Evolutionary conservation across 257 asterid species (phyloP).

Genomic region (Perilla frutescens): DNA sequence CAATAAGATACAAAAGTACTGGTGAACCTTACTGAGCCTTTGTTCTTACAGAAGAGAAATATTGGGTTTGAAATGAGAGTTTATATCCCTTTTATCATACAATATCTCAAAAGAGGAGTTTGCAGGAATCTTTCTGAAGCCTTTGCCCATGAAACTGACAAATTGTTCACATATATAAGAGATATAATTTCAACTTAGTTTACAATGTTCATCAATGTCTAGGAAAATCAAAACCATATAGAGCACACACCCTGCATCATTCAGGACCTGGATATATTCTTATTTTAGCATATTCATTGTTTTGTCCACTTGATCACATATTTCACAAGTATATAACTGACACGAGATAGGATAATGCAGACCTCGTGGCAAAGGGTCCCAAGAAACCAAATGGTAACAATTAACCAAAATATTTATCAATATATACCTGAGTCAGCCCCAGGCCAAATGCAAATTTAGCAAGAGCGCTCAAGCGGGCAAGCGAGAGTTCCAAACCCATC

Average conservation of each 20-base stretch:
- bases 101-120: background rate
- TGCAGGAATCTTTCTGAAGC: background rate
- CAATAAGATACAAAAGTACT: too few relatives aligned
- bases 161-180: background rate
- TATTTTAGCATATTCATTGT: slow-evolving; percentile 20
- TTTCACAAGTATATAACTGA: slow-evolving; percentile 21
- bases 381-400: slow-evolving; percentile 17
- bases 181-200: background rate
- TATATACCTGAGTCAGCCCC: slow-evolving; percentile 88
- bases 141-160: background rate
- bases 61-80: background rate
- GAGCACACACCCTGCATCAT: slow-evolving; percentile 16
- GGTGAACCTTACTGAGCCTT: background rate
- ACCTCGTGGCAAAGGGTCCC: slow-evolving; percentile 19
- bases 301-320: slow-evolving; percentile 23
- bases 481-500: slow-evolving; percentile 99
- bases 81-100: too few relatives aligned
- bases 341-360: slow-evolving; percentile 18
- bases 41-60: background rate
- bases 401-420: slow-evolving; percentile 25
- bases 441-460: slow-evolving; percentile 98
- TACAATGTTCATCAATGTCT: background rate
- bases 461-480: slow-evolving; percentile 91
- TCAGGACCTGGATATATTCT: background rate
- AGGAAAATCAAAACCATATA: background rate